Evolutionary conservation across 331 rosid species (phyloP).

Genomic region (Phaseolus coccineus): DNA sequence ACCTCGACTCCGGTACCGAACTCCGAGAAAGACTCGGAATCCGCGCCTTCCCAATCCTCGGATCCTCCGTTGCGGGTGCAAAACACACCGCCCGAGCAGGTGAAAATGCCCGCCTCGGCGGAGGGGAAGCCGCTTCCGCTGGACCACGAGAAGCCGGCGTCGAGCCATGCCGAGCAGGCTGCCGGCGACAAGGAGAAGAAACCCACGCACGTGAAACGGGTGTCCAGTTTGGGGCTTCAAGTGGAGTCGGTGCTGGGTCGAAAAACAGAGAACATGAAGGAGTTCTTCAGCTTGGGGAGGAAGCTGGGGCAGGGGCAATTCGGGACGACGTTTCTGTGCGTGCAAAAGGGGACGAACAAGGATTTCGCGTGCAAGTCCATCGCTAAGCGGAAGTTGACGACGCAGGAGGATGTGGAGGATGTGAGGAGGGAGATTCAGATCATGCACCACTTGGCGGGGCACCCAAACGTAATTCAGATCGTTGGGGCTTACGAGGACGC

Average conservation of each 20-base stretch:
- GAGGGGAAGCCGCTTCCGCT: constrained; percentile 40
- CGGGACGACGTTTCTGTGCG: constrained; percentile 68
- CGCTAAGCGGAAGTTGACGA: constrained; percentile 65
- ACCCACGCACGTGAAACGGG: constrained; percentile 65
- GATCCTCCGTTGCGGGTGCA: constrained; percentile 54
- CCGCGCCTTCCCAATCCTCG: not conserved
- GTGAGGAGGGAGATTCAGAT: constrained; percentile 77
- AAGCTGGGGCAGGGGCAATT: constrained; percentile 80
- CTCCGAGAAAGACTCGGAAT: not conserved
- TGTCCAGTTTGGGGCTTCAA: constrained; percentile 72
- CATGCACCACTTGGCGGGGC: constrained; percentile 80
- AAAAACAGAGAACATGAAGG: constrained; percentile 65
- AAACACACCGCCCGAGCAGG: constrained; percentile 69
- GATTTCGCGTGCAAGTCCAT: constrained; percentile 74
- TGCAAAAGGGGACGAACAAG: constrained; percentile 55
- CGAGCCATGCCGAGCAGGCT: constrained; percentile 23
- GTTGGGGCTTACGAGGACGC: constrained; percentile 72
- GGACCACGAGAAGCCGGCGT: constrained; percentile 43
- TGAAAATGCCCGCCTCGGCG: constrained; percentile 52
- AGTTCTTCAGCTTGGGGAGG: constrained; percentile 62
- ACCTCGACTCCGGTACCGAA: not conserved
- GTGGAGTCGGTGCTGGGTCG: constrained; percentile 72
- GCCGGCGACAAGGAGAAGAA: constrained; percentile 53
- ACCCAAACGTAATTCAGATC: constrained; percentile 69
- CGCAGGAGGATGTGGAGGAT: constrained; percentile 72